Conservation (phyloP, 2,329 filamentous ascomycete species). For the Ceratocystis cacaofunesta region DNA sequence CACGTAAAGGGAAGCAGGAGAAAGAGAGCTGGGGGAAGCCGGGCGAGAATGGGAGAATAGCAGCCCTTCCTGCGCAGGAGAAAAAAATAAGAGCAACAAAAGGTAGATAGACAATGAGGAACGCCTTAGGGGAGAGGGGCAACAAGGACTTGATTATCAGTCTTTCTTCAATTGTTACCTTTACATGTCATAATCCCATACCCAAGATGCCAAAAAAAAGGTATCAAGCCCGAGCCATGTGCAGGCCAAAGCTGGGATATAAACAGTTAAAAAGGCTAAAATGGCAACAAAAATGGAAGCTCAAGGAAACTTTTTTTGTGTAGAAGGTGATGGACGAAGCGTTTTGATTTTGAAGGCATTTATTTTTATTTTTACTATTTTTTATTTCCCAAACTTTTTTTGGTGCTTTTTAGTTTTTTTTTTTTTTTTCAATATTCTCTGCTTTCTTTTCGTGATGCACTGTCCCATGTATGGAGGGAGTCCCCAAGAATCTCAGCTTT, state of each 20-base stretch:
- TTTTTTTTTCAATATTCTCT: no score
- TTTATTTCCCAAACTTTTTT: not conserved
- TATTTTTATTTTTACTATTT: not conserved
- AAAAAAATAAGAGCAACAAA: no score
- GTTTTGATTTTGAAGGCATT: not conserved
- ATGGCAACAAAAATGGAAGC: not conserved
- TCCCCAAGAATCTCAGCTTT: no score
- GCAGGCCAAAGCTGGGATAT: not conserved
- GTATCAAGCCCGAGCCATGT: not conserved
- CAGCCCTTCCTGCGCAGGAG: no score
- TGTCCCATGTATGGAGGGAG: no score
- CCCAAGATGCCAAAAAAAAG: not conserved
- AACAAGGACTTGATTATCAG: not conserved
- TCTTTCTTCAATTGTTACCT: not conserved
- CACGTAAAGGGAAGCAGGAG: not conserved
- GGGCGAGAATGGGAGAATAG: not conserved
- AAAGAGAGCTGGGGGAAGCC: not conserved
- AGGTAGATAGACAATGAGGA: no score
- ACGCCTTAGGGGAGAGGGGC: not conserved
- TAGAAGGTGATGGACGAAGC: not conserved
- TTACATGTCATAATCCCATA: not conserved
- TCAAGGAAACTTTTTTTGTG: not conserved
- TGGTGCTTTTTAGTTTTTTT: no score
- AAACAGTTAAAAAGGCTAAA: not conserved
- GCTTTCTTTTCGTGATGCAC: no score